phyloP scores from a whole-genome alignment of 331 rosid genomes.

The Spiraea crenata region DNA sequence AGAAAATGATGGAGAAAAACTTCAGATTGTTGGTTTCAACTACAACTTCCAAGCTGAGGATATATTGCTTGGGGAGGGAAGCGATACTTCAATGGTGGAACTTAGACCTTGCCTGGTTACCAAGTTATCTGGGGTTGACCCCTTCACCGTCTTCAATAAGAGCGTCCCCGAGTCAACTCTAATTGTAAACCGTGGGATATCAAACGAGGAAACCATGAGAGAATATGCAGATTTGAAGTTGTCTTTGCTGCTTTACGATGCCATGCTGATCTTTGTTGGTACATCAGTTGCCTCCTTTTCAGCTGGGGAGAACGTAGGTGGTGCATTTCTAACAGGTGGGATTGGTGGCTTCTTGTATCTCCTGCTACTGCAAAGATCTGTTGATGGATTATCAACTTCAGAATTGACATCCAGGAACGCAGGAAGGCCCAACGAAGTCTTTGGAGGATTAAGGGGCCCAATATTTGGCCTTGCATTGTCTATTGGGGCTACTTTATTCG shows the following conservation, averaged over 20 bases:
- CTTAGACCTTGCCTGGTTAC: conserved; percentile 58
- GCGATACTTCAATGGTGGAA: conserved; percentile 63
- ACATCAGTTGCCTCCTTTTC: conserved; percentile 50
- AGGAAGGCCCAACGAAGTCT: conserved; percentile 18
- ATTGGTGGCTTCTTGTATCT: conserved; percentile 79
- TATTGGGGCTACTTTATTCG: conserved; percentile 42
- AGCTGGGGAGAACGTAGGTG: conserved; percentile 50
- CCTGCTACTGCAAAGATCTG: conserved; percentile 77
- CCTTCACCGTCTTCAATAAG: conserved; percentile 34
- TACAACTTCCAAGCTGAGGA: conserved; percentile 61
- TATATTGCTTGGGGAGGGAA: conserved; percentile 73
- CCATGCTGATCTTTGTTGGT: conserved; percentile 53
- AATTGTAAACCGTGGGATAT: conserved; percentile 22
- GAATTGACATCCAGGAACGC: conserved; percentile 28
- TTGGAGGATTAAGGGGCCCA: conserved; percentile 42
- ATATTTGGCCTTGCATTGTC: conserved; percentile 53
- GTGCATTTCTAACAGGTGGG: conserved; percentile 78
- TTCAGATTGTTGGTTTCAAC: conserved; percentile 37
- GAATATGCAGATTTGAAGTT: conserved; percentile 77
- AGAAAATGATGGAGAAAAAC: conserved; percentile 31
- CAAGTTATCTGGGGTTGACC: conserved; percentile 49
- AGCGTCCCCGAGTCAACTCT: conserved; percentile 30
- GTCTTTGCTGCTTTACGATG: conserved; percentile 81
- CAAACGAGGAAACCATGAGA: conserved; percentile 74
- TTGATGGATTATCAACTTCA: conserved; percentile 71